These are phyloP conservation scores for Cicer judaicum DNA, from an alignment of 306 rosid genomes.

Conservation along the genomic window DNA sequence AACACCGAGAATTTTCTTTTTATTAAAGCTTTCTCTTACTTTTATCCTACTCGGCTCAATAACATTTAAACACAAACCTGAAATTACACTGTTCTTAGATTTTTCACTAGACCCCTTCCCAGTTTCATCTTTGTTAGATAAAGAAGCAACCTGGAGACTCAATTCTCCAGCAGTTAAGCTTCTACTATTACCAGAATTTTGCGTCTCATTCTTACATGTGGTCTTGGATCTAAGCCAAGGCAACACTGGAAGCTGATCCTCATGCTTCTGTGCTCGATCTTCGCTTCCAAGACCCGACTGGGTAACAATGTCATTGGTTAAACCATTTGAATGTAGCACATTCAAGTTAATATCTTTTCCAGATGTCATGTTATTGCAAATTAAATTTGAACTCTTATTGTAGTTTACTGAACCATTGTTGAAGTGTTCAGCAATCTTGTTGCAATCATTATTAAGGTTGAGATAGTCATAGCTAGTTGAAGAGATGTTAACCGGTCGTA, in stretches of 20 bases:
- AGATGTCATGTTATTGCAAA: constrained; percentile 54
- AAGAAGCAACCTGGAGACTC: constrained; percentile 51
- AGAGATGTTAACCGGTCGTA: constrained; percentile 49
- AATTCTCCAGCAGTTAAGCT: constrained; percentile 50
- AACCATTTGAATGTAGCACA: constrained; percentile 59
- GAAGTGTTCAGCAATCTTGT: constrained; percentile 52
- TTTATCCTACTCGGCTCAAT: constrained; percentile 55
- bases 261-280: constrained; percentile 59
- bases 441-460: constrained; percentile 48
- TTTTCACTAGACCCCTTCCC: constrained; percentile 49
- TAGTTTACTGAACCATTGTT: constrained; percentile 52
- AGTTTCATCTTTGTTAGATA: constrained; percentile 51
- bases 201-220: constrained; percentile 56
- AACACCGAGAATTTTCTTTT: constrained; percentile 65
- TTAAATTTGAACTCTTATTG: constrained; percentile 56
- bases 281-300: constrained; percentile 48
- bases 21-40: constrained; percentile 50
- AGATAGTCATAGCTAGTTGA: constrained; percentile 60
- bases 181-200: constrained; percentile 47
- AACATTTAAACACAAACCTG: constrained; percentile 59
- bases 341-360: constrained; percentile 71
- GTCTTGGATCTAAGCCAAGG: constrained; percentile 76
- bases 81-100: constrained; percentile 46
- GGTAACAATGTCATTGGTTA: constrained; percentile 54
- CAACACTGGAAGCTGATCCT: constrained; percentile 60